Conservation (phyloP, 345 rosid species). For the Bruguiera parviflora region DNA sequence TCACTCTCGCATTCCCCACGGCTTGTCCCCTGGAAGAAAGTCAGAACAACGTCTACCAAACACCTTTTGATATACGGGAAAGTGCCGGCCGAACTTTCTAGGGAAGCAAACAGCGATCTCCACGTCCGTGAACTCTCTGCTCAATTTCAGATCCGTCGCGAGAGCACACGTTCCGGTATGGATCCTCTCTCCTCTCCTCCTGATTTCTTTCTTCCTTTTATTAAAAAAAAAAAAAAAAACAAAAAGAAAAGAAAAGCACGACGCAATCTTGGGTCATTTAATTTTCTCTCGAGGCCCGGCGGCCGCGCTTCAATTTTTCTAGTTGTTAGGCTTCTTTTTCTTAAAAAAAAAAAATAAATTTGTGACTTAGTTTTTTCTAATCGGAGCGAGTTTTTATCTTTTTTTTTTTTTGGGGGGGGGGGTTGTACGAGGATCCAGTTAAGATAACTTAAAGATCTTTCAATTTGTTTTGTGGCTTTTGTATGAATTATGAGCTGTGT, state of each 20-base stretch:
- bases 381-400: too few relatives aligned
- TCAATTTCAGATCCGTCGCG: slow-evolving; percentile 23
- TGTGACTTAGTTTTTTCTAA: too few relatives aligned
- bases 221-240: too few relatives aligned
- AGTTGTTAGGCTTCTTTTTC: too few relatives aligned
- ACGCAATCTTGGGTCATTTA: too few relatives aligned
- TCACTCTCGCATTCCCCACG: slow-evolving; percentile 5
- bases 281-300: too few relatives aligned
- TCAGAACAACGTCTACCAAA: background rate
- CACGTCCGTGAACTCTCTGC: slow-evolving; percentile 18
- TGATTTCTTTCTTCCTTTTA: background rate
- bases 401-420: too few relatives aligned
- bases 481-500: background rate
- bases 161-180: slow-evolving; percentile 24
- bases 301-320: too few relatives aligned
- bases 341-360: too few relatives aligned
- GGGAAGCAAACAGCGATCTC: background rate
- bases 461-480: background rate
- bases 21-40: background rate
- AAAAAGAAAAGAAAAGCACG: too few relatives aligned
- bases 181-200: background rate
- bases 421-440: background rate
- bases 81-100: slow-evolving; percentile 2
- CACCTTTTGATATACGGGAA: background rate
- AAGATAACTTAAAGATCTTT: background rate